Base-by-base conservation (phyloP, 306 rosid genomes). In the Alnus glutinosa region DNA sequence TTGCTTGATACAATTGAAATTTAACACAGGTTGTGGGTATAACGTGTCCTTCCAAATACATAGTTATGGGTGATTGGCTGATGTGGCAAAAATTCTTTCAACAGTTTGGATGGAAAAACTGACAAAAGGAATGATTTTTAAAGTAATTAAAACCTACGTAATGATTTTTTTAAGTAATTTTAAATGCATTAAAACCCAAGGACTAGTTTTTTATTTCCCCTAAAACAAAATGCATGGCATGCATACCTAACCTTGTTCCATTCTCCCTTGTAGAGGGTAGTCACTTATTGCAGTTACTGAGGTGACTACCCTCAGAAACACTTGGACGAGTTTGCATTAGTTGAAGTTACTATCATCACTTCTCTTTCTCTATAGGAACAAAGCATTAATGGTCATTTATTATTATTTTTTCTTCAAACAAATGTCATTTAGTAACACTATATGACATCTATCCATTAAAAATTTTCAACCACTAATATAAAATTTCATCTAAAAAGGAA, bases 401-500 rank as follows among this genome's bases (percentile, higher is more conserved):
- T 14, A 6, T 7, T 15, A 0, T 12, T 14, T 32, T 16, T 36
- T 36, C n/a, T 1, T 37, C 16, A 15, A 2, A 14, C 7, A 36
- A 64, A 14, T 42, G 46, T 36, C 70, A 64, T 64, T 37, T 64
- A 64, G 4, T 36, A 64, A 36, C 48, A 2, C 28, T 64, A 64
- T 14, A 64, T 64, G 70, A 15, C 28, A 64, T 64, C 70, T 64
- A 37, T 34, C 19, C 48, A 36, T 64, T 14, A 37, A 64, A 49
- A 42, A 8, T 3, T 9, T 37, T 67, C 15, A 9, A 42, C 42
- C 12, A 9, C 12, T 57, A 57, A 19, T 74, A 78, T 62, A 50
- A 52, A 44, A 75, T 37, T 70, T 47, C 50, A 63, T 47, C 48
- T 4, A n/a, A 63, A 74, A 68, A 61, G 30, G 63, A 78, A 16